Percentiles rank a stretch among this genome's conserved stretches.
These are phyloP conservation scores for Monilinia vaccinii-corymbosi DNA, from an alignment of 2,329 filamentous ascomycete genomes.

Conservation along the genomic window DNA sequence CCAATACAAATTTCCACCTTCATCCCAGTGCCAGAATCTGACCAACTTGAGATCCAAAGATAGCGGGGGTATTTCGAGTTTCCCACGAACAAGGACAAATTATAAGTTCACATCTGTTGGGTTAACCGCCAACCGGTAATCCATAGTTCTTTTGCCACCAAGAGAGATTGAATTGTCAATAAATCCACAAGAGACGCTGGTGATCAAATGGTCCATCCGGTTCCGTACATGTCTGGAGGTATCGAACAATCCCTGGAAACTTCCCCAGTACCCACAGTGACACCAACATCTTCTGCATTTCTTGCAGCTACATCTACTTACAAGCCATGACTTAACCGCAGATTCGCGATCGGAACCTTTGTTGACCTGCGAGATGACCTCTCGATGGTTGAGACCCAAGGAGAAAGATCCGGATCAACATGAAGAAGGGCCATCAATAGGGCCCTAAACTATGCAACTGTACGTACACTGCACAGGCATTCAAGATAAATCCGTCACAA, in stretches of 20 bases:
- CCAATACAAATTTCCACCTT: background rate
- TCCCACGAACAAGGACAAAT: background rate
- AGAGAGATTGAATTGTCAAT: background rate
- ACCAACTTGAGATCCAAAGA: constrained; percentile 1
- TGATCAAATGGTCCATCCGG: background rate
- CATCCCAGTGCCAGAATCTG: background rate
- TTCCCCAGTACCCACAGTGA: constrained; percentile 4
- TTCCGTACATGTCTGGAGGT: background rate
- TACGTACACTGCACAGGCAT: background rate
- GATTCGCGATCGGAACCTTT: background rate
- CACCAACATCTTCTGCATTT: background rate
- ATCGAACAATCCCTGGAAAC: background rate
- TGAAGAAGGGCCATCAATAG: background rate
- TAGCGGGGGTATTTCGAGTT: background rate
- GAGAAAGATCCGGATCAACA: background rate
- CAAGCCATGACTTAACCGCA: background rate
- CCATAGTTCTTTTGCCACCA: background rate
- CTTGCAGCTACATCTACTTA: background rate
- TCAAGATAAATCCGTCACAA: background rate
- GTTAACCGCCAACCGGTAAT: background rate
- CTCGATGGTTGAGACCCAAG: background rate
- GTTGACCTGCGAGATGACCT: background rate
- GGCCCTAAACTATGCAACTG: background rate
- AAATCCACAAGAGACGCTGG: background rate
- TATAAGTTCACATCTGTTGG: background rate